These are phyloP conservation scores for Coemansia sp. DNA, from an alignment of 192 early-diverging fungal species.

Conservation along the genomic window DNA sequence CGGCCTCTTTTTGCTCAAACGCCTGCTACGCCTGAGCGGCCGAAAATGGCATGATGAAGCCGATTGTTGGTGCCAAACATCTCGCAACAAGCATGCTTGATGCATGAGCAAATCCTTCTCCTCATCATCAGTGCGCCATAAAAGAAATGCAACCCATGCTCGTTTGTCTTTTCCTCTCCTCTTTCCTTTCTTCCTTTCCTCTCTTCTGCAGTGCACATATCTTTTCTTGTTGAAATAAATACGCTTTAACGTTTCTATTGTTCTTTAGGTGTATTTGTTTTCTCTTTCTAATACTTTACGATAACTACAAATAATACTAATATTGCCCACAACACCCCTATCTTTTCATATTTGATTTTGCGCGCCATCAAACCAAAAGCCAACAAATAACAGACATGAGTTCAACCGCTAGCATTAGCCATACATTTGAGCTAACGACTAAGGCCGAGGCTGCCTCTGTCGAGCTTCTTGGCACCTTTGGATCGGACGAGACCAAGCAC, in stretches of 20 bases:
- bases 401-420: conserved; percentile 10
- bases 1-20: too few relatives aligned
- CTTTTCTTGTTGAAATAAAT: background rate
- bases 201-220: conserved; percentile 1
- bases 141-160: background rate
- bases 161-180: background rate
- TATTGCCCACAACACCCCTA: background rate
- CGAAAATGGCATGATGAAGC: background rate
- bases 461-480: conserved; percentile 51
- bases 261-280: conserved; percentile 1
- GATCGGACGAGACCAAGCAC: conserved; percentile 14
- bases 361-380: too few relatives aligned
- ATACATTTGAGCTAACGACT: conserved; percentile 24
- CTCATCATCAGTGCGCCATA: background rate
- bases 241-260: background rate
- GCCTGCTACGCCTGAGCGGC: too few relatives aligned
- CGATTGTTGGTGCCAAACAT: background rate
- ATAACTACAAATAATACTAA: conserved; percentile 2
- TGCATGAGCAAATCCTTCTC: conserved; percentile 4
- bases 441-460: conserved; percentile 17
- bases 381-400: too few relatives aligned
- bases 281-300: conserved; percentile 2
- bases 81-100: background rate
- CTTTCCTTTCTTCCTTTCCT: background rate
- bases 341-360: too few relatives aligned